These are phyloP conservation scores for Nemania sp. DNA, from an alignment of 2,329 filamentous ascomycete genomes.

Conservation along the genomic window DNA sequence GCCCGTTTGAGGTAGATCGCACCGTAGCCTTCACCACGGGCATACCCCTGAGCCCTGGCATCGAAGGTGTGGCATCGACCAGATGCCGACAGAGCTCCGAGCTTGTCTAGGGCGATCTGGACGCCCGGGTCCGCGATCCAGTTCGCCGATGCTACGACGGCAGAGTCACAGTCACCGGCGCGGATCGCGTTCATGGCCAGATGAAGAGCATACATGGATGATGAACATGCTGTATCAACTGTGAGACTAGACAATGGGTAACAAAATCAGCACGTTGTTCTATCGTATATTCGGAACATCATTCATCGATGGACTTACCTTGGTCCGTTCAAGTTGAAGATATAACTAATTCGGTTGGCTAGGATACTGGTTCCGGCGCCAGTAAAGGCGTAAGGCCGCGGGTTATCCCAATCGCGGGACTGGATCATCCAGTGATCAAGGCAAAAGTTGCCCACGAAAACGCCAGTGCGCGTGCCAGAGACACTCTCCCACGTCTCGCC, in stretches of 20 bases:
- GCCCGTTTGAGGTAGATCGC: conserved; percentile 33
- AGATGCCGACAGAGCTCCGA: conserved; percentile 28
- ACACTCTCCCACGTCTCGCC: conserved; percentile 29
- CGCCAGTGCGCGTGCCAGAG: conserved; percentile 34
- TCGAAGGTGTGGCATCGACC: conserved; percentile 29
- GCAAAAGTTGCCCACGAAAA: conserved; percentile 38
- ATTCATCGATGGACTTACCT: conserved; percentile 33
- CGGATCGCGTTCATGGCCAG: conserved; percentile 29
- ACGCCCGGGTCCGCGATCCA: conserved; percentile 34
- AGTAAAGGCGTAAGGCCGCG: conserved; percentile 22
- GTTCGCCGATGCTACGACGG: conserved; percentile 38
- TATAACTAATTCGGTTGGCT: conserved; percentile 35
- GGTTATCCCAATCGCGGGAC: conserved; percentile 27
- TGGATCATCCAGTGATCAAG: conserved; percentile 34
- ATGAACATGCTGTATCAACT: conserved; percentile 45
- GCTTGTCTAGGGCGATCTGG: conserved; percentile 25
- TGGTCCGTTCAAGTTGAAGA: conserved; percentile 41
- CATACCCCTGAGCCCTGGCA: conserved; percentile 29
- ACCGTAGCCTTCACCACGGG: conserved; percentile 26
- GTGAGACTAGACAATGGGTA: conserved; percentile 36
- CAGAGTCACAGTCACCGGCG: conserved; percentile 30
- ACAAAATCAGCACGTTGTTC: neutral
- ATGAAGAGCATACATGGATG: conserved; percentile 40
- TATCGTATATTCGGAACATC: no score
- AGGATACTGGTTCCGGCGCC: conserved; percentile 25